Base-by-base conservation (phyloP, 768 basidiomycete genomes). In the Lactarius vividus region DNA sequence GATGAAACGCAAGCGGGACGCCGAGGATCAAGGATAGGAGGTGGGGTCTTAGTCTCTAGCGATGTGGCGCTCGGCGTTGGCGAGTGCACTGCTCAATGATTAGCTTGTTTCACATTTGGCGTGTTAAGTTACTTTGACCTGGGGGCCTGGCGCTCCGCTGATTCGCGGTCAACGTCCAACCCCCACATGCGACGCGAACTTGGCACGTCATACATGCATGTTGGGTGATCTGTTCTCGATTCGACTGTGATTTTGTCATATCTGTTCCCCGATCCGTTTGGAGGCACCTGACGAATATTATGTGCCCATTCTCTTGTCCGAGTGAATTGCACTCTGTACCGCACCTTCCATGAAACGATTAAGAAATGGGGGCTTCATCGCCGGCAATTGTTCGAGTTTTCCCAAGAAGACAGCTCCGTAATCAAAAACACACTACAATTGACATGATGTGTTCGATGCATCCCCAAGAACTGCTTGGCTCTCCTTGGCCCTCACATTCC, bases 1-100 rank as follows among this genome's bases (percentile, higher is more conserved):
- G 77, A 97, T 96, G 95, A 97, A 96, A 81, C 83, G 93, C 71
- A 94, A 93, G 80, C 83, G 92, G 49, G 92, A 94, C 31, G 89
- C 82, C 57, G 92, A 94, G 31, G 92, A 94, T 75, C 77, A 85
- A 26, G 67, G 64, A 26, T 70, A 63, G 59, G 52, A 31, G 60
- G 54, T 57, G 59, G 54, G 31, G 57, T 33, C 31, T 11, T 33
- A 15, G 46, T 39, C 8, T 16, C 23, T 46, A 13, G 40, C 37
- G 28, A 26, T 52, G 18, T 56, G 46, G 42, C 29, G 40, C 29
- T 40, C 40, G 59, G 59, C 18, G 18, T 61, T n/a, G 49, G 49
- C 5, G 49, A 5, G 26, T 52, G 26, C 49, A 52, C 49, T 52
- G 49, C 49, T 52, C 46, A 6, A 52, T 26, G 49, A 52, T n/a